These are phyloP conservation scores for Paramyrothecium sp. DNA, from an alignment of 2,329 filamentous ascomycete species.

Conservation along the genomic window DNA sequence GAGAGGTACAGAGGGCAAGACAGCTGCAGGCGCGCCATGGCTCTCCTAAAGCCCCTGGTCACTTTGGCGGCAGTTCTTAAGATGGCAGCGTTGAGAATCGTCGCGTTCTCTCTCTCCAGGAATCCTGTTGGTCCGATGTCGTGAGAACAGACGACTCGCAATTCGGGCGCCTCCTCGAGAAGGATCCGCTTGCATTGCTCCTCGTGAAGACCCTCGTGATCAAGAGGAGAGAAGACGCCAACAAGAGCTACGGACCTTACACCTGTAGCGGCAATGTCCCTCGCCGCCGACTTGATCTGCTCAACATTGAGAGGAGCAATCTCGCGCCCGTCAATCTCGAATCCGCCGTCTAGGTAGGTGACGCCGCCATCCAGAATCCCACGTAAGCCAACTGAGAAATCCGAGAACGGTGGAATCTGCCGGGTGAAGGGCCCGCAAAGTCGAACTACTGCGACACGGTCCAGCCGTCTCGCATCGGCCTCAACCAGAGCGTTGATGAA, in stretches of 20 bases:
- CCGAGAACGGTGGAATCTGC: slow-evolving; percentile 43
- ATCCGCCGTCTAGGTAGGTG: slow-evolving; percentile 41
- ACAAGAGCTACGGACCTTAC: slow-evolving; percentile 39
- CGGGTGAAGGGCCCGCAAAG: slow-evolving; percentile 43
- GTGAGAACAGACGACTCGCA: slow-evolving; percentile 40
- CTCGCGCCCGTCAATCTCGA: slow-evolving; percentile 47
- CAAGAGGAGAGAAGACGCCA: slow-evolving; percentile 45
- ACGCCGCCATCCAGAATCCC: slow-evolving; percentile 38
- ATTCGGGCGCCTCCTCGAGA: slow-evolving; percentile 28
- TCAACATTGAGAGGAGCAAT: slow-evolving; percentile 34
- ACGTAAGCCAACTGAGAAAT: slow-evolving; percentile 39
- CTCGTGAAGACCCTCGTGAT: slow-evolving; percentile 38
- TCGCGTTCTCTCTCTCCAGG: slow-evolving; percentile 50
- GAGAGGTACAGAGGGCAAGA: slow-evolving; percentile 46
- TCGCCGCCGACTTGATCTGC: slow-evolving; percentile 32
- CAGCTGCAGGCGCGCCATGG: slow-evolving; percentile 40
- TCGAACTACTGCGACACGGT: slow-evolving; percentile 43
- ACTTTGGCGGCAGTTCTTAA: slow-evolving; percentile 44
- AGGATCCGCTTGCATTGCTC: slow-evolving; percentile 35
- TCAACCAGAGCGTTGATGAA: slow-evolving; percentile 50
- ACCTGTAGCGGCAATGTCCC: slow-evolving; percentile 30
- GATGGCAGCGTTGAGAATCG: slow-evolving; percentile 53
- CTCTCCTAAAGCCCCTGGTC: slow-evolving; percentile 44
- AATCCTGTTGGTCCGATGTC: slow-evolving; percentile 42
- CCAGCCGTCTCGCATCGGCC: slow-evolving; percentile 38